Evolutionary conservation across 1,139 yeast genomes (phyloP).

Genomic region (Suhomyces anneliseae): DNA sequence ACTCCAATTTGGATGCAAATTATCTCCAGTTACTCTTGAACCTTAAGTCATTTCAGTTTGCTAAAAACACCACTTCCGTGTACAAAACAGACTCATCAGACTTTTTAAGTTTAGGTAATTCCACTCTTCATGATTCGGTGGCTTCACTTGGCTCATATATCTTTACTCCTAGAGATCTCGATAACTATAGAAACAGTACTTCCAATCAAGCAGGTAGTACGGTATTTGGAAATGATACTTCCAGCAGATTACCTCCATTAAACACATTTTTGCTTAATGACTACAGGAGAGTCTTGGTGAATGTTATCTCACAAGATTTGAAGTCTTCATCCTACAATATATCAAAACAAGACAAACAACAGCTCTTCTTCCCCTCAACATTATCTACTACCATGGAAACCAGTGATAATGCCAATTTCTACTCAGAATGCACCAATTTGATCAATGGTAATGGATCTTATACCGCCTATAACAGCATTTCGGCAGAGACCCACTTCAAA

Average conservation of each 20-base stretch:
- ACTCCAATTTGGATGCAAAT: conserved; percentile 57
- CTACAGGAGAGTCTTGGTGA: conserved; percentile 42
- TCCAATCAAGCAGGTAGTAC: neutral
- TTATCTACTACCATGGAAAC: conserved; percentile 9
- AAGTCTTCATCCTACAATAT: conserved; percentile 21
- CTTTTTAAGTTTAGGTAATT: conserved; percentile 24
- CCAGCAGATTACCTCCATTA: conserved; percentile 8
- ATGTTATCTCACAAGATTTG: conserved; percentile 31
- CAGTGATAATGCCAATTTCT: conserved; percentile 5
- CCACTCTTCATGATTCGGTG: conserved; percentile 28
- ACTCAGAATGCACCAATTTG: conserved; percentile 6
- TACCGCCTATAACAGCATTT: conserved; percentile 18
- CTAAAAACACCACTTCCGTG: conserved; percentile 2
- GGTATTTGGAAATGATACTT: conserved; percentile 8
- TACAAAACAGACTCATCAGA: conserved; percentile 1
- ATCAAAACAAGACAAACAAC: conserved; percentile 20
- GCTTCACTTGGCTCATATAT: conserved; percentile 19
- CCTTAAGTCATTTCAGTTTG: conserved; percentile 28
- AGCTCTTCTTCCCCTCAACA: conserved; percentile 20
- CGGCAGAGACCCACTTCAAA: conserved; percentile 35
- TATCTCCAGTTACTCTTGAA: conserved; percentile 54
- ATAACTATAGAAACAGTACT: neutral
- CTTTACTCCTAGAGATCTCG: conserved; percentile 30
- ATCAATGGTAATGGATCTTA: conserved; percentile 15
- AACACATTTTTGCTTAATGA: conserved; percentile 40